Evolutionary conservation across 208 protist genomes (phyloP).

Genomic region (Acanthamoeba healyi): DNA sequence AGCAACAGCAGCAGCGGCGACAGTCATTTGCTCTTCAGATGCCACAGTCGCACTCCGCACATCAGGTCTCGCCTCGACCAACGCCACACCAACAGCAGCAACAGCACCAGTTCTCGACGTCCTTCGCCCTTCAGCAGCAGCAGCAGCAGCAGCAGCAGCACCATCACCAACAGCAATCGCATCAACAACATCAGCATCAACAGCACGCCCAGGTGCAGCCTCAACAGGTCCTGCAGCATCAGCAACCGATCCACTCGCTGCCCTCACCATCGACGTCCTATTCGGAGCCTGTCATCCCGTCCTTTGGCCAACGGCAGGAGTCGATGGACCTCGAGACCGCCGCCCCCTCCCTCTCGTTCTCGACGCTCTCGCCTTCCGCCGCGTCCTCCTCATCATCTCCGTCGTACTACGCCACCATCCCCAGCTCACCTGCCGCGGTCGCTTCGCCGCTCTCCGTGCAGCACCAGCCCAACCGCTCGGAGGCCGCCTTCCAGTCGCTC

Average conservation of each 20-base stretch:
- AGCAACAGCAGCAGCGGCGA: not conserved
- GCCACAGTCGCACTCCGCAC: not conserved
- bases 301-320: slow-evolving; percentile 27
- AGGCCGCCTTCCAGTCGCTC: not conserved
- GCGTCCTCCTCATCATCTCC: not conserved
- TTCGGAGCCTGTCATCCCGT: slow-evolving; percentile 8
- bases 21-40: not conserved
- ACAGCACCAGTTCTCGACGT: not conserved
- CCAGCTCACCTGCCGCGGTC: not conserved
- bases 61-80: not conserved
- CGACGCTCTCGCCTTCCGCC: not conserved
- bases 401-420: not conserved
- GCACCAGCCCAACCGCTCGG: too few relatives aligned
- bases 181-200: not conserved
- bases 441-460: not conserved
- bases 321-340: slow-evolving; percentile 38
- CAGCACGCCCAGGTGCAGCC: not conserved
- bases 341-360: not conserved
- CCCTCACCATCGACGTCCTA: not conserved
- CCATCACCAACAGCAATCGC: not conserved
- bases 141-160: not conserved
- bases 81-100: not conserved
- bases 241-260: not conserved
- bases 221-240: slow-evolving; percentile 1
- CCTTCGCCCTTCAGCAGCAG: too few relatives aligned